A percentile compares a stretch with the other conserved stretches of the same genome.
These are phyloP conservation scores for Cercophora samala DNA, from an alignment of 495 filamentous ascomycete species.

Conservation along the genomic window DNA sequence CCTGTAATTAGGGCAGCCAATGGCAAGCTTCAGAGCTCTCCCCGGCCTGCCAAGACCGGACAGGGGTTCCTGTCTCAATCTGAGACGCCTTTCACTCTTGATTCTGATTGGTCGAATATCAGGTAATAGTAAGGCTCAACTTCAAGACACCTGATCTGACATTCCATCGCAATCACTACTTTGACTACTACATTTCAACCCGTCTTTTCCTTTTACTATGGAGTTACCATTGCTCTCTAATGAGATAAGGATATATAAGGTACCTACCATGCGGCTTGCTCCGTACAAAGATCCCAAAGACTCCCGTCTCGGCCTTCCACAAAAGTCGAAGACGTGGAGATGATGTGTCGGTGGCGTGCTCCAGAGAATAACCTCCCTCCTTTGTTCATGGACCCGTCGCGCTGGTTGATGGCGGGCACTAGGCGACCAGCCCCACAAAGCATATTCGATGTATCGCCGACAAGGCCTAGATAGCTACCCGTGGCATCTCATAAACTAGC, in stretches of 20 bases:
- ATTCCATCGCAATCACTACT: background rate
- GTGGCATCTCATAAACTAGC: constrained; percentile 8
- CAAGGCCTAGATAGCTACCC: background rate
- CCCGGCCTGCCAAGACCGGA: constrained; percentile 15
- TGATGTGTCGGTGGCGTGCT: constrained; percentile 18
- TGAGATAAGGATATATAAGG: background rate
- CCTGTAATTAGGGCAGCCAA: constrained; percentile 14
- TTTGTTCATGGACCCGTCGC: constrained; percentile 15
- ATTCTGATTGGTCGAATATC: background rate
- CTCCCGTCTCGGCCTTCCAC: background rate
- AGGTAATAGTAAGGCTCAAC: background rate
- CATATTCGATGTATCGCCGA: background rate
- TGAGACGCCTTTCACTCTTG: background rate
- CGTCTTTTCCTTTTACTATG: background rate
- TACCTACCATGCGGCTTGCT: background rate
- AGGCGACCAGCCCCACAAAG: background rate
- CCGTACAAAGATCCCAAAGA: background rate
- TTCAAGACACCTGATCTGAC: constrained; percentile 2
- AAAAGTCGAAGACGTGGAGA: background rate
- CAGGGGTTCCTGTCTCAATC: background rate
- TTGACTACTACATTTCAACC: background rate
- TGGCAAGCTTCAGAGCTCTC: constrained; percentile 6
- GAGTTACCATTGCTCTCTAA: background rate
- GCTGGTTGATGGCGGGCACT: constrained; percentile 6
- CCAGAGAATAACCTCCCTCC: constrained; percentile 5